Percentiles rank a stretch among this genome's conserved stretches.
Evolutionary conservation across 441 rosid genomes (phyloP).

Genomic region (Mallotus japonicus): DNA sequence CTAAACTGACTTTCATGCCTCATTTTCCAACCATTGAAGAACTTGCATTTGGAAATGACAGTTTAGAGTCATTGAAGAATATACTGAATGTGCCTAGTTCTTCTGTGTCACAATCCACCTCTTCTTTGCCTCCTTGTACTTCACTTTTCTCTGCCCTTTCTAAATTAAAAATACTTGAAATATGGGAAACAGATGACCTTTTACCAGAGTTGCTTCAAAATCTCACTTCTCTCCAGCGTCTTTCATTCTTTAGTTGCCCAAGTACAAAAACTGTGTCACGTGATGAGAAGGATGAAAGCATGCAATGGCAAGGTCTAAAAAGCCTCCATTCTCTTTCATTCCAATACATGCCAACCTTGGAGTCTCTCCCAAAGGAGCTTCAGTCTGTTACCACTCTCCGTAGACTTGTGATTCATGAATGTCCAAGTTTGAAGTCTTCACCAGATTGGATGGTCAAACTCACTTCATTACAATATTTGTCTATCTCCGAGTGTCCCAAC

Average conservation of each 20-base stretch:
- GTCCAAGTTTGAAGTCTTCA: not conserved
- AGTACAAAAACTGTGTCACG: not conserved
- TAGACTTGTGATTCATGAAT: not conserved
- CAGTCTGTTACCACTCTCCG: constrained; percentile 12
- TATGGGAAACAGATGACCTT: not conserved
- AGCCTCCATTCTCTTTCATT: not conserved
- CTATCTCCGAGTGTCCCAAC: not conserved
- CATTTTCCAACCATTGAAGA: constrained; percentile 15
- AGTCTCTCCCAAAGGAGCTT: constrained; percentile 16
- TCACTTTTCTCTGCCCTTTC: not conserved
- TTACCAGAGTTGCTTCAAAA: not conserved
- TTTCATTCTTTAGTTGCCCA: not conserved
- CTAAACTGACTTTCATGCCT: constrained; percentile 20
- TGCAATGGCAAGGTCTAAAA: constrained; percentile 12
- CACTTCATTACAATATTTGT: not conserved
- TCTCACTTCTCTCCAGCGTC: constrained; percentile 13
- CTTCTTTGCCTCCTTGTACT: not conserved
- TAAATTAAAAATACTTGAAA: not conserved
- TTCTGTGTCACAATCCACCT: not conserved
- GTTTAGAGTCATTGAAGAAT: not conserved
- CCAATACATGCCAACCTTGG: not conserved
- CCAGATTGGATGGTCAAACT: constrained; percentile 16
- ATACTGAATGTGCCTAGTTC: not conserved
- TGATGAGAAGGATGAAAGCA: not conserved
- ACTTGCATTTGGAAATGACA: not conserved